These are phyloP conservation scores for Ogataea zsoltii DNA, from an alignment of 805 yeast species.

Conservation along the genomic window DNA sequence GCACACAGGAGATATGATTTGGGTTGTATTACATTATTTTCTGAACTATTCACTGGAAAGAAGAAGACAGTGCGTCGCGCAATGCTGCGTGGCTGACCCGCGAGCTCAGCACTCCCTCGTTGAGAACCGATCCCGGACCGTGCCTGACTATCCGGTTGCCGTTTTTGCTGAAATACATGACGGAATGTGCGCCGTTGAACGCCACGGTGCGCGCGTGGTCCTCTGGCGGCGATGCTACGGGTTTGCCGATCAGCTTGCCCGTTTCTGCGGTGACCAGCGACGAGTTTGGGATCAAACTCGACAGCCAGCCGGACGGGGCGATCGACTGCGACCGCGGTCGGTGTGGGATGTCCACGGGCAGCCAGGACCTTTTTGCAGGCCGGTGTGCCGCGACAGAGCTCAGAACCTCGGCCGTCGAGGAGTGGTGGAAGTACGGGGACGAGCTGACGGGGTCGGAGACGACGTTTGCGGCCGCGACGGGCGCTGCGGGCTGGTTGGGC, in stretches of 20 bases:
- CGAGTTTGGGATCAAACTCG: conserved; percentile 32
- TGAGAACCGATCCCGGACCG: conserved; percentile 42
- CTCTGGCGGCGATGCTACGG: conserved; percentile 16
- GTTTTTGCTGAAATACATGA: conserved; percentile 43
- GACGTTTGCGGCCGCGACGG: conserved; percentile 1
- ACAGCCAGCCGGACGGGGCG: conserved; percentile 24
- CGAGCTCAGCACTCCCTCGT: conserved; percentile 37
- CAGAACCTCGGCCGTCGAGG: conserved; percentile 14
- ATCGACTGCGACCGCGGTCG: background rate
- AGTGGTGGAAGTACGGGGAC: background rate
- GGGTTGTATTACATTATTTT: no score
- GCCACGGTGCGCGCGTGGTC: conserved; percentile 7
- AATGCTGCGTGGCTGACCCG: conserved; percentile 49
- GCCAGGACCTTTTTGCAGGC: conserved; percentile 1
- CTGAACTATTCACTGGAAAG: no score
- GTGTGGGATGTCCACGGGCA: background rate
- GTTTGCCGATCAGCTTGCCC: conserved; percentile 31
- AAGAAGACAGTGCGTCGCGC: conserved; percentile 38
- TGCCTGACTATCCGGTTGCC: conserved; percentile 43
- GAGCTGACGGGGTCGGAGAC: background rate
- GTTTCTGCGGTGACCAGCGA: conserved; percentile 34
- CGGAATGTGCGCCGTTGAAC: conserved; percentile 41
- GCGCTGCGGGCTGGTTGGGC: conserved; percentile 26
- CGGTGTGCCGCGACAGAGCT: conserved; percentile 7
- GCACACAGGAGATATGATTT: background rate